These are phyloP conservation scores for Sporothrix brasiliensis DNA, from an alignment of 2,329 filamentous ascomycete genomes.

Conservation along the genomic window DNA sequence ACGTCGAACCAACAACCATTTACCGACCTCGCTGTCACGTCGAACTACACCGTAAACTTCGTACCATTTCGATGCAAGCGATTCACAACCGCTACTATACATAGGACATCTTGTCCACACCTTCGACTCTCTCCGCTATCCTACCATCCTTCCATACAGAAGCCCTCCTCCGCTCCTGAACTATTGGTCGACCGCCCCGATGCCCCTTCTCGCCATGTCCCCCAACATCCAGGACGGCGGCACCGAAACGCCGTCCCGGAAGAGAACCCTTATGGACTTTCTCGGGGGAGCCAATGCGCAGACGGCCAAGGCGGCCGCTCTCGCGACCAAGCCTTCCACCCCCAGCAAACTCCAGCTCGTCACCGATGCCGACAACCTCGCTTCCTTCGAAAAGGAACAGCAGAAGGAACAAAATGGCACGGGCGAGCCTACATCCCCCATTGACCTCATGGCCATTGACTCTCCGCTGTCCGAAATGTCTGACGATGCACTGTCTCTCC, in stretches of 20 bases:
- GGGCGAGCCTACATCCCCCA: constrained; percentile 25
- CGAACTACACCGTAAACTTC: neutral
- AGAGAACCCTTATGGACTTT: constrained; percentile 54
- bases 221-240: constrained; percentile 51
- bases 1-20: neutral
- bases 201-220: constrained; percentile 55
- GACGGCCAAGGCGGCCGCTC: constrained; percentile 5
- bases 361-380: constrained; percentile 35
- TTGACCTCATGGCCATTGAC: constrained; percentile 19
- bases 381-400: constrained; percentile 17
- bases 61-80: neutral
- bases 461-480: constrained; percentile 32
- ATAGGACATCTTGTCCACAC: constrained; percentile 14
- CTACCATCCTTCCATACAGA: neutral
- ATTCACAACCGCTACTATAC: neutral
- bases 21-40: neutral
- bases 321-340: constrained; percentile 7
- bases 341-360: constrained; percentile 35
- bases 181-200: constrained; percentile 38
- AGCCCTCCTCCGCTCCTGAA: neutral
- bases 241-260: constrained; percentile 48
- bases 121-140: neutral
- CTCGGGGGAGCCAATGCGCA: constrained; percentile 37
- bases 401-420: neutral
- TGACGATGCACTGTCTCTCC: constrained; percentile 41